Conservation (phyloP, 345 rosid species). For the Citrus hindsii region DNA sequence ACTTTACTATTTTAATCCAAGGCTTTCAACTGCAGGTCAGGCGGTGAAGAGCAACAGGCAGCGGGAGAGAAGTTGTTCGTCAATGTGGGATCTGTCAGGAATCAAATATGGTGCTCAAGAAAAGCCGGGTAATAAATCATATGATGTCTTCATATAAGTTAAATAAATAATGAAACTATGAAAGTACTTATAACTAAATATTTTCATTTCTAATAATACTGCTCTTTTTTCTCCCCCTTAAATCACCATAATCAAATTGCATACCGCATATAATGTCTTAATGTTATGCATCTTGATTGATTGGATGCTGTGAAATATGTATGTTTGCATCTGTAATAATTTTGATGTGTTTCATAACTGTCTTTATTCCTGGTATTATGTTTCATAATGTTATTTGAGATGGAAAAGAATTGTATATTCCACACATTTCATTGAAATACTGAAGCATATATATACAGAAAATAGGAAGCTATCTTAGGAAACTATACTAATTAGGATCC, state of each 20-base stretch:
- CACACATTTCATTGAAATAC: too few species aligned
- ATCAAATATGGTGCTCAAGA: constrained; percentile 83
- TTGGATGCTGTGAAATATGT: background rate
- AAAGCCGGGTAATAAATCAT: constrained; percentile 57
- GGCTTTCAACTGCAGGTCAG: constrained; percentile 36
- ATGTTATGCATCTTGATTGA: background rate
- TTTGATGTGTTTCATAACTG: background rate
- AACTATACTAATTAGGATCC: too few species aligned
- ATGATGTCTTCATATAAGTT: background rate
- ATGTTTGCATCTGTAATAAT: background rate
- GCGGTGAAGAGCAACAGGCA: constrained; percentile 52
- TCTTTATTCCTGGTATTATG: background rate
- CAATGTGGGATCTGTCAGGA: constrained; percentile 74
- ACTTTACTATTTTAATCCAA: constrained; percentile 9
- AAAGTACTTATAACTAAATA: background rate
- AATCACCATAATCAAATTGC: background rate
- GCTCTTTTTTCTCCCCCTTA: background rate
- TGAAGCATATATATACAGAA: too few species aligned
- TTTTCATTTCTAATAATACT: background rate
- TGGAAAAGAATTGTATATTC: too few species aligned
- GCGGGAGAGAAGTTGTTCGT: constrained; percentile 68
- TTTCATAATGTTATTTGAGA: background rate
- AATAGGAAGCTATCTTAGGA: too few species aligned
- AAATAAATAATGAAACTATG: background rate
- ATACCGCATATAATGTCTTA: background rate